Percentiles rank a stretch among this genome's conserved stretches.
These are phyloP conservation scores for Pseudisothecium myosuroides DNA, from an alignment of 225 moss, liverwort and hornwort species.

Conservation along the genomic window DNA sequence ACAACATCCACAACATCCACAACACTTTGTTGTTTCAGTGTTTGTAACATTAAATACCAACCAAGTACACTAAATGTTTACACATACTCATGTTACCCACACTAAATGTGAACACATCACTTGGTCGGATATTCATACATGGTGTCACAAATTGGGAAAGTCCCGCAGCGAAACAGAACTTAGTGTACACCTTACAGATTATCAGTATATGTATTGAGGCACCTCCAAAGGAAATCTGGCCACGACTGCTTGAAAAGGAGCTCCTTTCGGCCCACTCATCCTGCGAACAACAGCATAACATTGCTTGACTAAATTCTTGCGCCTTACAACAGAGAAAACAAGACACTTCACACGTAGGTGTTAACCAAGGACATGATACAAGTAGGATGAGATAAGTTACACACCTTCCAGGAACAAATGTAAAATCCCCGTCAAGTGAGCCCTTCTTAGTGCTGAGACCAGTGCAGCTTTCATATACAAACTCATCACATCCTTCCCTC, in stretches of 20 bases:
- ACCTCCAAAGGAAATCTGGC: slow-evolving; percentile 68
- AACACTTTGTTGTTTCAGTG: neutral
- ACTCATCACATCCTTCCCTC: slow-evolving; percentile 41
- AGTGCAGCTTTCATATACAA: slow-evolving; percentile 74
- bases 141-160: neutral
- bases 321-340: neutral
- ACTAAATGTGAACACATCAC: neutral
- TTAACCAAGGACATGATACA: neutral
- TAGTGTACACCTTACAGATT: neutral
- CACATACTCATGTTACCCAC: neutral
- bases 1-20: neutral
- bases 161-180: neutral
- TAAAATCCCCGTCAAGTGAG: slow-evolving; percentile 77
- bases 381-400: neutral
- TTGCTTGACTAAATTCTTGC: neutral
- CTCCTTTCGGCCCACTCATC: slow-evolving; percentile 21
- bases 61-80: neutral
- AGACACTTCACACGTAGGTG: neutral
- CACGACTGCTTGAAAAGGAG: slow-evolving; percentile 44
- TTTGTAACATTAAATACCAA: neutral
- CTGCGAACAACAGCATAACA: slow-evolving; percentile 19
- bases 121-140: neutral
- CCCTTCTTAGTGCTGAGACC: slow-evolving; percentile 46
- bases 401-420: slow-evolving; percentile 76
- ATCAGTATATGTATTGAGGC: slow-evolving; percentile 66